Evolutionary conservation across 257 asterid genomes (phyloP), one percentile per base, ranked within the genome.

Genomic region (Solanum ossicruentum): DNA sequence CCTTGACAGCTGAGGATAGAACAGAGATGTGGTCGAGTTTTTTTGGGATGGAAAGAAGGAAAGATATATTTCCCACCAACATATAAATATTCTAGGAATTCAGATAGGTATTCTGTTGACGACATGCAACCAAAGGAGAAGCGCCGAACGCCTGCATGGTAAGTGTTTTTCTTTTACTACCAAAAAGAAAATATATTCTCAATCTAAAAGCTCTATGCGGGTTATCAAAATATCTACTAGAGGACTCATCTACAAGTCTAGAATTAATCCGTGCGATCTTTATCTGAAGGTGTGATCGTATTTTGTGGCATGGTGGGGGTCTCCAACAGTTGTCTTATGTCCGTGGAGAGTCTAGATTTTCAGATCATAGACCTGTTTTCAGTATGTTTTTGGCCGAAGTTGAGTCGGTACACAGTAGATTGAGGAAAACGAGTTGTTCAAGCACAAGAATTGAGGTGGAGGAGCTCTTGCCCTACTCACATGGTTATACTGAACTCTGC

Each of bases 401-500:
- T 58, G 86, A 86, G 58, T 86, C 85, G 18, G 80, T 51, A 7
- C 72, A 10, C 57, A 63, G 36, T 61, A 79, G 80, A 52, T 43
- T 51, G 61, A 86, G 73, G 77, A 82, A 82, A 73, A 82, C 73
- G 85, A 82, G 84, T 54, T 17, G 47, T 82, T 86, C 88, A 32
- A 73, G 88, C 84, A 82, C 88, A n/a, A 82, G 88, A 73, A 49
- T 86, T 28, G 88, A 72, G 86, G 88, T 82, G 56, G 88, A 86
- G 84, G 88, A 86, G 57, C 70, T 86, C 80, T 73, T 86, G 47
- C 85, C 88, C 8, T 54, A 65, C 32, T 82, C 80, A 56, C 75
- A 47, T 45, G 95, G 98, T 82, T 97, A 95, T 75, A 97, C 99
- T 13, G 99, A 95, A 80, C 97, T 97, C 88, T 97, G 98, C 91